phyloP scores from a whole-genome alignment of 2,329 filamentous ascomycete genomes.

The Xylogone sp. region DNA sequence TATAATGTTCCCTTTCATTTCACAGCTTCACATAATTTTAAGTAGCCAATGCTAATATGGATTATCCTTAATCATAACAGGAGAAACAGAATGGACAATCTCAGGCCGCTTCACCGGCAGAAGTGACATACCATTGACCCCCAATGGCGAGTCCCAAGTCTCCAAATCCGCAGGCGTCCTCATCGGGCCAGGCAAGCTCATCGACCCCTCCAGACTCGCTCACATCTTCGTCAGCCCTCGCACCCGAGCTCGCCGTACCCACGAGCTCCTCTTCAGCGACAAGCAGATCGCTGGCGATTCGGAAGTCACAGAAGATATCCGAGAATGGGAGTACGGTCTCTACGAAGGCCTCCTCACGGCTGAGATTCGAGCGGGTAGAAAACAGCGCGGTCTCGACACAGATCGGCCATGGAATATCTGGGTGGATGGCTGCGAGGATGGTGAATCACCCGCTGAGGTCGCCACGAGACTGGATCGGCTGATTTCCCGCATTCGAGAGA shows the following conservation, averaged over 20 bases:
- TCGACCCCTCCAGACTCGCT: slow-evolving; percentile 41
- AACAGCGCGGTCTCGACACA: slow-evolving; percentile 37
- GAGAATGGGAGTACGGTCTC: slow-evolving; percentile 47
- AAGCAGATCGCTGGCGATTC: slow-evolving; percentile 17
- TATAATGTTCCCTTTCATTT: slow-evolving; percentile 1
- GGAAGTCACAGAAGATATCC: slow-evolving; percentile 38
- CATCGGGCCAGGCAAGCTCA: slow-evolving; percentile 42
- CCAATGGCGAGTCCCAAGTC: slow-evolving; percentile 39
- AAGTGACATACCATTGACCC: slow-evolving; percentile 37
- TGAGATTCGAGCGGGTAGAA: slow-evolving; percentile 37
- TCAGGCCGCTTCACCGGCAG: slow-evolving; percentile 41
- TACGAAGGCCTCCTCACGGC: slow-evolving; percentile 44
- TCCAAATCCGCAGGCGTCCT: slow-evolving; percentile 34
- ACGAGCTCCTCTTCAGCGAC: slow-evolving; percentile 38
- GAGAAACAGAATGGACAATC: slow-evolving; percentile 45
- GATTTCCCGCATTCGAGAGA: slow-evolving; percentile 43
- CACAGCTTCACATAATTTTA: neutral
- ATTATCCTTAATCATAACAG: slow-evolving; percentile 14
- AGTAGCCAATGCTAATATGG: neutral
- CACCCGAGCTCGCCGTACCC: slow-evolving; percentile 41
- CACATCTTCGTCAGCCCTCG: slow-evolving; percentile 44
- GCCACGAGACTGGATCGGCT: slow-evolving; percentile 43
- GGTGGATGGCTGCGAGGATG: slow-evolving; percentile 46
- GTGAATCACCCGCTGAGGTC: slow-evolving; percentile 45
- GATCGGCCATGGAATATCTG: slow-evolving; percentile 48